Evolutionary conservation across 116 monocot species (phyloP).

Genomic region (Zostera marina): DNA sequence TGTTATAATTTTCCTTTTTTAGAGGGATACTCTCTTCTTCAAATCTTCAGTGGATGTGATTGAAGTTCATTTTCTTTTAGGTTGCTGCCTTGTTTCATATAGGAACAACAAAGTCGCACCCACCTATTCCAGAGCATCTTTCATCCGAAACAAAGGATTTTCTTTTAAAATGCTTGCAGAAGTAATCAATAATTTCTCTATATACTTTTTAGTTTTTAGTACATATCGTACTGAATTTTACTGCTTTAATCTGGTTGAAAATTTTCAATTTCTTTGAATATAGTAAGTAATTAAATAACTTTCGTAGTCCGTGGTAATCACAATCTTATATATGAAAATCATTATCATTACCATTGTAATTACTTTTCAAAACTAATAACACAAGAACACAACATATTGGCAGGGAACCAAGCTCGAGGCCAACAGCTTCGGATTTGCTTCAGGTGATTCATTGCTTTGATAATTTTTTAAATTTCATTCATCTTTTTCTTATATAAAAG

Average conservation of each 20-base stretch:
- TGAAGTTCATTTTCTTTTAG: conserved; percentile 21
- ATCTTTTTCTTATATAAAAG: background rate
- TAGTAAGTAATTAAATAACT: too few species aligned
- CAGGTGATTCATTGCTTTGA: conserved; percentile 25
- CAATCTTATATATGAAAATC: too few species aligned
- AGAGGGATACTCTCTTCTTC: background rate
- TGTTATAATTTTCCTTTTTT: background rate
- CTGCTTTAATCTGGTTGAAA: too few species aligned
- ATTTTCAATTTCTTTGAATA: too few species aligned
- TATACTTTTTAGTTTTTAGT: background rate
- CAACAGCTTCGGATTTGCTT: conserved; percentile 64
- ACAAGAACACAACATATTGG: conserved; percentile 3
- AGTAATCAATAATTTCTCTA: conserved; percentile 1
- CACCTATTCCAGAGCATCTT: conserved; percentile 90
- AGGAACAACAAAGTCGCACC: conserved; percentile 90
- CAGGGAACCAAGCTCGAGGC: conserved; percentile 78
- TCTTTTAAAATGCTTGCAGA: conserved; percentile 84
- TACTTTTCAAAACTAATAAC: background rate
- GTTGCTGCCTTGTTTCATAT: conserved; percentile 88
- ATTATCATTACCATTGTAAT: background rate
- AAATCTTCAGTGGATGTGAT: background rate
- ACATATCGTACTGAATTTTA: too few species aligned
- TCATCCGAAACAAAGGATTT: conserved; percentile 85
- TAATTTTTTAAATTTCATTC: background rate
- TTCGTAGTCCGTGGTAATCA: too few species aligned